Base-by-base conservation (phyloP, 495 filamentous ascomycete genomes). In the Geopyxis carbonaria region DNA sequence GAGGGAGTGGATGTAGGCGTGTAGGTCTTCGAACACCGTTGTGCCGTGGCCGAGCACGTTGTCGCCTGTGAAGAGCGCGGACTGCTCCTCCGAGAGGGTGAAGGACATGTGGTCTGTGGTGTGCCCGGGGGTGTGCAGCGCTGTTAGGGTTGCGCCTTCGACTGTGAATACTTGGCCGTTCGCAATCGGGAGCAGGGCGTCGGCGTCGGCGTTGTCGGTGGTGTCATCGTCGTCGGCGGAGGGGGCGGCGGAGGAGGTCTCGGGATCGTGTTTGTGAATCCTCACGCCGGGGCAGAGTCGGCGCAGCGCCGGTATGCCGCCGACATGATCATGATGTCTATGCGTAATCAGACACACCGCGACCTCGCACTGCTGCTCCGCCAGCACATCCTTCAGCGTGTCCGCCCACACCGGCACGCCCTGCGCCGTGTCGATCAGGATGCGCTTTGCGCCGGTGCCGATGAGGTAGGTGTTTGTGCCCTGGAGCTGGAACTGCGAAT, bases 1-100 rank as follows among this genome's bases (percentile, higher is more conserved):
- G 10, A 97, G 58, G 34, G 73, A 83, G n/a, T 50, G 46, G 42
- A 94, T 60, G 53, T 94, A 97, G 3, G 60, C 60, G 4, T 57
- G 59, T 2, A 93, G 64, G 42, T 93, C 76, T 59, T 92, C 84
- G 53, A 93, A 94, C 9, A 93, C 85, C 21, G 80, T 74, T 2
- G 89, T 94, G 2, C 89, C 89, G 42, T 94, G 84, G 0, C 89
- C 89, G 3, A 97, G 68, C 22, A 97, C 81, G 48, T 89, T 94
- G 51, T 97, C 89, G 27, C 82, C 89, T 0, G 86, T 93, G 59
- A 97, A 93, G 55, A 95, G 68, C 6, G 81, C 81, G 53, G 79
- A 68, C 51, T 89, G 80, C 49, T 92, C 77, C 44, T 75, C 66
- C 15, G 60, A 50, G 8, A 81, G 50, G 15, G 76, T 42, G 40